These are phyloP conservation scores for Mycena amicta DNA, from an alignment of 768 basidiomycete genomes.

Conservation along the genomic window DNA sequence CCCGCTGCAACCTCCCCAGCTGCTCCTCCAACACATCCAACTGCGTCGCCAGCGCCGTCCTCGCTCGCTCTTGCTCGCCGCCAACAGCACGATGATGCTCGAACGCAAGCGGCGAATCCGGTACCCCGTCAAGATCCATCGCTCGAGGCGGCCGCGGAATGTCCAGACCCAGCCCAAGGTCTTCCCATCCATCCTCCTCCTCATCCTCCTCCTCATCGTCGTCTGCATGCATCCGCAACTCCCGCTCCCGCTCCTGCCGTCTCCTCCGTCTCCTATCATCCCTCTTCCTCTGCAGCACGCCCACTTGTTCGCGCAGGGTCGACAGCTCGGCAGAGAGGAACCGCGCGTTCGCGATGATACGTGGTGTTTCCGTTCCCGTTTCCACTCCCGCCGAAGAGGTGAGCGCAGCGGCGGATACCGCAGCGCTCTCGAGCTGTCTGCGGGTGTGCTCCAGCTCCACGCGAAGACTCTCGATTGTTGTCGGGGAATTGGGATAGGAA, in stretches of 20 bases:
- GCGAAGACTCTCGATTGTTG: not conserved
- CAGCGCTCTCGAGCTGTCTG: not conserved
- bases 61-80: no score
- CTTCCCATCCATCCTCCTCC: slow-evolving; percentile 7
- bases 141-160: no score
- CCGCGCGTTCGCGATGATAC: slow-evolving; percentile 1
- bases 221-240: not conserved
- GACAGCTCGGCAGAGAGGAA: slow-evolving; percentile 1
- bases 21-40: slow-evolving; percentile 7
- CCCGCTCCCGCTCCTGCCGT: not conserved
- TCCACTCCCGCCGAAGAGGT: not conserved
- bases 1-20: slow-evolving; percentile 6
- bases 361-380: not conserved
- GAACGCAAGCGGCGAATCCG: not conserved
- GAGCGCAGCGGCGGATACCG: not conserved
- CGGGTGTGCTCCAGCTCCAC: not conserved
- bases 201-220: not conserved
- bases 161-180: slow-evolving; percentile 6
- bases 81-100: not conserved
- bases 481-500: no score
- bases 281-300: not conserved
- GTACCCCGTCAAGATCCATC: not conserved
- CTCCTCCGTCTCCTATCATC: not conserved
- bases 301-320: slow-evolving; percentile 7
- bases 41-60: slow-evolving; percentile 9